These are phyloP conservation scores for Neurospora intermedia DNA, from an alignment of 495 filamentous ascomycete species.

Conservation along the genomic window DNA sequence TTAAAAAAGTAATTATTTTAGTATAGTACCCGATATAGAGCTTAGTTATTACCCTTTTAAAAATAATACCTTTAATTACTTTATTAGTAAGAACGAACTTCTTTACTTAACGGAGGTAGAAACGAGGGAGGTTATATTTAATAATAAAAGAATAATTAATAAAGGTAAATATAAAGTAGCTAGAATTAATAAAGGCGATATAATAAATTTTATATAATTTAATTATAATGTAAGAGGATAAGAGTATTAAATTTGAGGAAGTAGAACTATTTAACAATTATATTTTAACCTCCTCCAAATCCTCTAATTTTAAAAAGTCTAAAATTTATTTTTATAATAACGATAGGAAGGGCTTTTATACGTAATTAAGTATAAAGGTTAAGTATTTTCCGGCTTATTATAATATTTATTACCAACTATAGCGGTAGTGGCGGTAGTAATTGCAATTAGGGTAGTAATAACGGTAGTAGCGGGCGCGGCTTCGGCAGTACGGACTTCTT, in stretches of 20 bases:
- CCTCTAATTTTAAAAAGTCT: not conserved
- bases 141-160: not conserved
- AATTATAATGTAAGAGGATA: not conserved
- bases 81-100: not conserved
- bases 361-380: too few relatives aligned
- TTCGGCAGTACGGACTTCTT: too few relatives aligned
- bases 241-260: not conserved
- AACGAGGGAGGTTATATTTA: not conserved
- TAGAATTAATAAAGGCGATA: not conserved
- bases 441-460: too few relatives aligned
- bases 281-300: too few relatives aligned
- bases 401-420: too few relatives aligned
- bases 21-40: not conserved
- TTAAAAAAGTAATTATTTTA: not conserved
- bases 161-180: not conserved
- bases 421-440: too few relatives aligned
- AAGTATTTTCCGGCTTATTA: too few relatives aligned
- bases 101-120: rapidly evolving
- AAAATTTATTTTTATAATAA: not conserved
- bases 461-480: too few relatives aligned
- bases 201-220: not conserved
- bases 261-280: not conserved
- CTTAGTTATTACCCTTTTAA: not conserved
- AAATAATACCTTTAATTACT: not conserved
- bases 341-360: not conserved